Conservation (phyloP, 208 protist species). For the Paratrypanosoma confusum region DNA sequence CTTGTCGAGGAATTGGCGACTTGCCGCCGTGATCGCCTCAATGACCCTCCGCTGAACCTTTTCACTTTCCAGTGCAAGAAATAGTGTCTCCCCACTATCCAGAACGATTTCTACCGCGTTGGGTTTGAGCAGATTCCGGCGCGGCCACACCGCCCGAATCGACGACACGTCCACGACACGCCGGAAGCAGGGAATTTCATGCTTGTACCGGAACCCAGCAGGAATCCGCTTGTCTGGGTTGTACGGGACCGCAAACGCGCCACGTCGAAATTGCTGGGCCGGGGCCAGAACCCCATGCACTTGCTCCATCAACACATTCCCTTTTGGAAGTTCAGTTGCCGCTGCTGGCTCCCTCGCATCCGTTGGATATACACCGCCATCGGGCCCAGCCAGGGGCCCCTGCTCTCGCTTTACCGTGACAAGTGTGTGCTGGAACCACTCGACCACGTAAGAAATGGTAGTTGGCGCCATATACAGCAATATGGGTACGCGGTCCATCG, state of each 20-base stretch:
- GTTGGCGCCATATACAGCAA: conserved; percentile 6
- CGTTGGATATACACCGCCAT: neutral
- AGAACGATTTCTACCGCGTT: conserved; percentile 30
- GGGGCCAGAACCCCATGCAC: too few species aligned
- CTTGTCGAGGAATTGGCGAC: conserved; percentile 13
- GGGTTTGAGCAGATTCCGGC: conserved; percentile 25
- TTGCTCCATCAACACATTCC: too few species aligned
- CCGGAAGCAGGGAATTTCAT: conserved; percentile 4
- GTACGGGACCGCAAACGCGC: too few species aligned
- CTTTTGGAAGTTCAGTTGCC: neutral
- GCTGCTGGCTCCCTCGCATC: conserved; percentile 1
- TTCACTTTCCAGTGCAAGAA: conserved; percentile 20
- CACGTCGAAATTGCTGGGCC: too few species aligned
- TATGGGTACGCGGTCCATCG: conserved; percentile 17
- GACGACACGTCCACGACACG: conserved; percentile 11
- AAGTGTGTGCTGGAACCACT: conserved; percentile 4
- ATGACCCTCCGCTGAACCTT: conserved; percentile 8
- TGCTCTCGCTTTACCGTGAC: neutral
- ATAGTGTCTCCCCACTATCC: conserved; percentile 17
- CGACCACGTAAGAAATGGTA: conserved; percentile 15
- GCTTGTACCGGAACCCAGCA: conserved; percentile 1
- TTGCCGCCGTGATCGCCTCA: conserved; percentile 4
- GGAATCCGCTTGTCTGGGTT: neutral
- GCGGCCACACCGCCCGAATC: conserved; percentile 20
- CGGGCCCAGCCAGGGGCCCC: too few species aligned